Conservation (phyloP, 2,329 filamentous ascomycete genomes). For the Coniochaeta sp. region DNA sequence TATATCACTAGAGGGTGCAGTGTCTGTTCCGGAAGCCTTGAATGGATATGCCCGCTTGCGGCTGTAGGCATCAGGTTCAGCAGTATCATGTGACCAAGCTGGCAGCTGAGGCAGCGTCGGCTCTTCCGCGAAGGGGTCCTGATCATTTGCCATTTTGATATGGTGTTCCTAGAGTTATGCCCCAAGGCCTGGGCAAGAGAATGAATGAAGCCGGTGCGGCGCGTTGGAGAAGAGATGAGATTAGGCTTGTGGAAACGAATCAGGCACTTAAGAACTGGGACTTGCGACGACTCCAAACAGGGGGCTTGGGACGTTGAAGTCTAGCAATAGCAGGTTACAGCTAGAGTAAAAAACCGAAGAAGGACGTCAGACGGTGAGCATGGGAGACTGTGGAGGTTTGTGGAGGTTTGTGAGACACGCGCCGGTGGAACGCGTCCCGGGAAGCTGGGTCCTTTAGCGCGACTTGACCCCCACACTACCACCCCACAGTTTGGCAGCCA, state of each 20-base stretch:
- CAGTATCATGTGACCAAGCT: not conserved
- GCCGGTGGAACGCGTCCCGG: not conserved
- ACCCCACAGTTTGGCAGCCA: not conserved
- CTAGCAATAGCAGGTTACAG: not conserved
- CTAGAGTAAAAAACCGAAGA: not conserved
- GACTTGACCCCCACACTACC: not conserved
- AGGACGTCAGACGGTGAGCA: not conserved
- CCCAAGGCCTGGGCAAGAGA: too few species aligned
- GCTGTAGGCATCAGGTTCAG: not conserved
- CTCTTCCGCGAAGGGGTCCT: not conserved
- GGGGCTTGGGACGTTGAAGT: not conserved
- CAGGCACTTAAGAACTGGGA: not conserved
- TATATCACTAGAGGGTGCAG: slow-evolving; percentile 55
- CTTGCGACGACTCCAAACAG: not conserved
- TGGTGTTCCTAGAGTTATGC: not conserved
- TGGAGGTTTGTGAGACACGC: not conserved
- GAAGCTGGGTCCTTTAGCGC: not conserved
- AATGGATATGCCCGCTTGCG: not conserved
- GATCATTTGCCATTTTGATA: not conserved
- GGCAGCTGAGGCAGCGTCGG: not conserved
- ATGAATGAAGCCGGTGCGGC: not conserved
- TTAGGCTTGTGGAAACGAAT: not conserved
- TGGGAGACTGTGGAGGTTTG: not conserved
- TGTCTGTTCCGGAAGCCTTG: not conserved
- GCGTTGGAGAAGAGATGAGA: not conserved